Conservation (phyloP, 192 early-diverging fungal species). For the Umbelopsis ramanniana region DNA sequence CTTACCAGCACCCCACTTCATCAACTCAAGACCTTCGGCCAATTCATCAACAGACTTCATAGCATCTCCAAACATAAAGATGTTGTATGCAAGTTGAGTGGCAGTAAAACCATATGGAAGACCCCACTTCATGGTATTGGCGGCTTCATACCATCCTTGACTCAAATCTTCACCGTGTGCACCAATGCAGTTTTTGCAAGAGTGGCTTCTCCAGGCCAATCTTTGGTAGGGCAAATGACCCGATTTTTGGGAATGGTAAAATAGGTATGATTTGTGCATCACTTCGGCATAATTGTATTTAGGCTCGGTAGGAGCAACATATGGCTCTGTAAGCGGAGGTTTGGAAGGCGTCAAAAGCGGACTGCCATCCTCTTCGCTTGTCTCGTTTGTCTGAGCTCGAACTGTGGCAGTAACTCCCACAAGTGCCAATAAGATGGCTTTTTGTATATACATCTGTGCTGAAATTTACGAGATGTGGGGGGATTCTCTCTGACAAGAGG, state of each 20-base stretch:
- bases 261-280: slow-evolving; percentile 56
- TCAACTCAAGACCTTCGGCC: slow-evolving; percentile 41
- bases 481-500: too few species aligned
- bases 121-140: slow-evolving; percentile 67
- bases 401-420: not conserved
- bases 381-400: slow-evolving; percentile 12
- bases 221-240: slow-evolving; percentile 54
- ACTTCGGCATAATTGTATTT: slow-evolving; percentile 59
- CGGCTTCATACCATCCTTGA: slow-evolving; percentile 61
- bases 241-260: slow-evolving; percentile 56
- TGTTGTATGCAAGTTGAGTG: slow-evolving; percentile 54
- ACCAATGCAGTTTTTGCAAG: slow-evolving; percentile 55
- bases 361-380: slow-evolving; percentile 21
- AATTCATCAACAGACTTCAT: slow-evolving; percentile 47
- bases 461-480: not conserved
- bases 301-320: slow-evolving; percentile 43
- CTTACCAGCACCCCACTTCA: slow-evolving; percentile 44
- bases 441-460: not conserved
- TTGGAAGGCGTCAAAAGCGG: slow-evolving; percentile 37
- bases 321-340: slow-evolving; percentile 39
- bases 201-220: slow-evolving; percentile 57
- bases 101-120: slow-evolving; percentile 51
- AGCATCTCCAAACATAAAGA: slow-evolving; percentile 47
- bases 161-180: slow-evolving; percentile 55
- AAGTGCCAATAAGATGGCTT: slow-evolving; percentile 19